These are phyloP conservation scores for Pleurotus tuber-regium DNA, from an alignment of 768 basidiomycete species.

Conservation along the genomic window DNA sequence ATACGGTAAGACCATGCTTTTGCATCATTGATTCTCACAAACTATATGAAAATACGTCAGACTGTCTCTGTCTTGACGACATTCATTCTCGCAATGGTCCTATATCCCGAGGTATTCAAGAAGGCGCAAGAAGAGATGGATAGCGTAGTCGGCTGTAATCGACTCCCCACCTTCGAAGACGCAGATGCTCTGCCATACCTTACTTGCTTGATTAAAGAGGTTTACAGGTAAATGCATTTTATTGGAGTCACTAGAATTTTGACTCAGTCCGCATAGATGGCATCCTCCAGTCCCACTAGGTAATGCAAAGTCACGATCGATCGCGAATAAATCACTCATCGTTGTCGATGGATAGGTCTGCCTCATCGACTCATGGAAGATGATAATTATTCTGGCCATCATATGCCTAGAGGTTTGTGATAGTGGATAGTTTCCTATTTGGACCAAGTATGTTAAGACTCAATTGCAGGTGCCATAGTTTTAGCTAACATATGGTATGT, in stretches of 20 bases:
- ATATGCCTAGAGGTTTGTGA: constrained; percentile 46
- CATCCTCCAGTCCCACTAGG: constrained; percentile 45
- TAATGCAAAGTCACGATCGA: background rate
- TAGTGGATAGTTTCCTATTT: background rate
- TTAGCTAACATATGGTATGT: constrained; percentile 28
- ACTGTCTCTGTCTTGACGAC: constrained; percentile 47
- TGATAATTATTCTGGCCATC: constrained; percentile 44
- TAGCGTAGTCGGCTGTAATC: constrained; percentile 36
- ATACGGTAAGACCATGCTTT: constrained; percentile 27
- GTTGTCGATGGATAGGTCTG: constrained; percentile 23
- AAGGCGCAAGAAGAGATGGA: constrained; percentile 55
- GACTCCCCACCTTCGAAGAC: constrained; percentile 46
- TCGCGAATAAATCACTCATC: background rate
- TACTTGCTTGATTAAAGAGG: constrained; percentile 45
- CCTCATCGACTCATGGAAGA: constrained; percentile 53
- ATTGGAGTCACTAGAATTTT: too few relatives aligned
- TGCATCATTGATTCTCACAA: constrained; percentile 5
- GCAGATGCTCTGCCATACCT: constrained; percentile 45
- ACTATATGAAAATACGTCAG: constrained; percentile 25
- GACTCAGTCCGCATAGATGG: too few relatives aligned
- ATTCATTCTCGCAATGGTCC: constrained; percentile 54
- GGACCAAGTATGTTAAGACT: background rate
- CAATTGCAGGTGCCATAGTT: constrained; percentile 33
- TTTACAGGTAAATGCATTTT: constrained; percentile 43
- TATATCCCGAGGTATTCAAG: constrained; percentile 46